Evolutionary conservation across 345 rosid genomes (phyloP), one percentile per base, ranked within the genome.

Genomic region (Diplotaxis tenuifolia): DNA sequence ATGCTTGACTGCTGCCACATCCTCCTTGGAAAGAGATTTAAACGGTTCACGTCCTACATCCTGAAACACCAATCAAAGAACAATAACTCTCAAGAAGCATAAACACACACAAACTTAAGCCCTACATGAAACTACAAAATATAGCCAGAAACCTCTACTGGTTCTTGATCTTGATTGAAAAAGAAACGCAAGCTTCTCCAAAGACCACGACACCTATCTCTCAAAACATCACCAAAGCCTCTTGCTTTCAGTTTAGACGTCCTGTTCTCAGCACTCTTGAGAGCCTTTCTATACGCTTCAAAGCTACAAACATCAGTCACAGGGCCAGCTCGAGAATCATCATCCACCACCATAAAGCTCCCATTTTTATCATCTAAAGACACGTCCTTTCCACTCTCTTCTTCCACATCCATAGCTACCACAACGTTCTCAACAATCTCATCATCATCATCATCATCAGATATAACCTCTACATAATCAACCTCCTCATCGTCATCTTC

Each of bases 151-250:
- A 18, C 86, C 83, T 83, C 74, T 14, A 71, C 77, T 22, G 52
- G 70, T 59, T 84, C 84, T 70, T 86, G 80, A 68, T 70, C 83
- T 2, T 61, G 74, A 47, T 79, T 80, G 79, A 74, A 85, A 40
- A 64, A 25, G 3, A 87, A 81, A 42, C 82, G 76, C 62, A 77
- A 78, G 54, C 53, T 71, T 68, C 75, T 77, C 31, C 83, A 31
- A 4, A 75, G 70, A 28, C 72, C 75, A 78, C 75, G 5, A 14
- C 77, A 78, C 71, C 82, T 85, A 72, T 83, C 83, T 62, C 75
- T 76, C 75, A 86, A 67, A 58, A 4, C 0, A 59, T 2, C 60
- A 29, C 65, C 76, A 50, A 65, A 53, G 53, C 82, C 79, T 61
- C 28, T 32, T 1, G 3, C 73, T 79, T 79, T 75, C 58, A 71